Conservation (phyloP, 768 basidiomycete genomes). For the Amanita pseudoporphyria region DNA sequence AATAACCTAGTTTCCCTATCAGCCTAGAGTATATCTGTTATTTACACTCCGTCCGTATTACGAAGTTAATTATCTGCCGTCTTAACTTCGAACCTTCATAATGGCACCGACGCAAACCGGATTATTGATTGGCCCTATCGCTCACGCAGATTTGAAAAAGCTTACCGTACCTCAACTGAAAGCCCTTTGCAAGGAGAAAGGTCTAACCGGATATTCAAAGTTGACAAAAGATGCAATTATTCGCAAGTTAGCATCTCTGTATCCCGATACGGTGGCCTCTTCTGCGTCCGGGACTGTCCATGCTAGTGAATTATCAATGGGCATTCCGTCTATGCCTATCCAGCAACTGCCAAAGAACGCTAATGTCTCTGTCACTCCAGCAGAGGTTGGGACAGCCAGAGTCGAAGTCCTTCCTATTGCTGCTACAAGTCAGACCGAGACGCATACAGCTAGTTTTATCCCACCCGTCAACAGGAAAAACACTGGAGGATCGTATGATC, state of each 20-base stretch:
- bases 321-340: not conserved
- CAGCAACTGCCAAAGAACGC: not conserved
- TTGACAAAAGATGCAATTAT: constrained; percentile 50
- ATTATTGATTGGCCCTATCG: not conserved
- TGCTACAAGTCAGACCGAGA: not conserved
- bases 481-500: not conserved
- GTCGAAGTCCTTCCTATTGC: not conserved
- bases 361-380: not conserved
- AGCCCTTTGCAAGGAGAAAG: constrained; percentile 54
- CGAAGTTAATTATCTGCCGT: not conserved
- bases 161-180: constrained; percentile 58
- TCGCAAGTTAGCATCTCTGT: constrained; percentile 28
- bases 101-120: constrained; percentile 6
- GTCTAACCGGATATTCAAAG: constrained; percentile 58
- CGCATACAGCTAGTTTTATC: not conserved
- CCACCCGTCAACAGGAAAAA: not conserved
- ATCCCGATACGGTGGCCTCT: not conserved
- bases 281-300: not conserved
- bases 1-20: not conserved
- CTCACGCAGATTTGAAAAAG: constrained; percentile 23
- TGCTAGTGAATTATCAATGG: not conserved
- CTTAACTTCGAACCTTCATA: not conserved
- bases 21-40: no score
- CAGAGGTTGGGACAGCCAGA: not conserved
- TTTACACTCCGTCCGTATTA: not conserved